These are phyloP conservation scores for Myxozyma kluyveri DNA, from an alignment of 805 yeast genomes.

Conservation along the genomic window DNA sequence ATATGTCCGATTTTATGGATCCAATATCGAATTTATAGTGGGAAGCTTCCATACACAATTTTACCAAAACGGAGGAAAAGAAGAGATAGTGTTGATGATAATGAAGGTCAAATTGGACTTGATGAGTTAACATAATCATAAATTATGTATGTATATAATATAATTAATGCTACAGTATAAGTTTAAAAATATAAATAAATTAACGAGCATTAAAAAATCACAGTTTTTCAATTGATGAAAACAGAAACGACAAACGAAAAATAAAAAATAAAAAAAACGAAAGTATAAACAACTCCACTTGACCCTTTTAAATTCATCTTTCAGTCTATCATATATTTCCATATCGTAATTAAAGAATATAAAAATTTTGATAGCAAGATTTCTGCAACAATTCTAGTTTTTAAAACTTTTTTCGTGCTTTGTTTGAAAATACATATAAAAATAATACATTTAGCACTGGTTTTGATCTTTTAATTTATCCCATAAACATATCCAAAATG, in stretches of 20 bases:
- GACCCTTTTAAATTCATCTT: neutral
- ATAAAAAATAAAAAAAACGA: neutral
- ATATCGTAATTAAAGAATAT: too few species aligned
- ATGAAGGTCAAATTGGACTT: constrained; percentile 4
- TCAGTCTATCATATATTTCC: too few species aligned
- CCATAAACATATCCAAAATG: neutral
- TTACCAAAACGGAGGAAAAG: neutral
- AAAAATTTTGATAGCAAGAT: too few species aligned
- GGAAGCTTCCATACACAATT: too few species aligned
- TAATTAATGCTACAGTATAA: neutral
- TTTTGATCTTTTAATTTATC: neutral
- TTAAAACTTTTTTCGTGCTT: too few species aligned
- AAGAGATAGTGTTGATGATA: neutral
- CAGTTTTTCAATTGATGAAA: neutral
- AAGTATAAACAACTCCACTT: neutral
- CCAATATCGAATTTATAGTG: neutral
- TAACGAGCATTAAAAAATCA: neutral
- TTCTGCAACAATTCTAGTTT: too few species aligned
- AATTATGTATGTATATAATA: neutral
- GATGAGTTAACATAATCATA: neutral
- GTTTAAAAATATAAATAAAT: neutral
- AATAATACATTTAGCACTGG: too few species aligned
- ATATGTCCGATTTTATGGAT: neutral
- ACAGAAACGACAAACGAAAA: neutral
- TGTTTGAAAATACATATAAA: too few species aligned